Base-by-base conservation (phyloP, 1,284 basidiomycete species). In the Apiotrichum gamsii region DNA sequence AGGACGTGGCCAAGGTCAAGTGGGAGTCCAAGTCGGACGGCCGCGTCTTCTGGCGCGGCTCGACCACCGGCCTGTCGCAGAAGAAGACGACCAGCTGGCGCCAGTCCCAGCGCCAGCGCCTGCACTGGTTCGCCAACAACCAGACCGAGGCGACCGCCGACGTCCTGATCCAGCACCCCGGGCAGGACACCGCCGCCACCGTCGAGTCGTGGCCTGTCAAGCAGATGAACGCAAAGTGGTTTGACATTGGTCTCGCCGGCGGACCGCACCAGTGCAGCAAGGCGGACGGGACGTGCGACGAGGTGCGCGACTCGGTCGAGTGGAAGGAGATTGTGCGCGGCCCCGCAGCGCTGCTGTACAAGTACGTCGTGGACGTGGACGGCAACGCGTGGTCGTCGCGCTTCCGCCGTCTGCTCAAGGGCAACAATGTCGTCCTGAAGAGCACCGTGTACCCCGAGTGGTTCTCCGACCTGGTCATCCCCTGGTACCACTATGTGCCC, bases 331-430 rank as follows among this genome's bases (percentile, higher is more conserved):
- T 49, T 28, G 54, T 72, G 41, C 43, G 47, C 6, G 57, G 60
- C 28, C 53, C 64, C 36, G 59, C 59, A 18, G 43, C n/a, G 2
- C 44, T 20, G 36, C 54, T 55, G 58, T 72, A 69, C 59, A 70
- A 71, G 60, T 74, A 72, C 53, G 56, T 70, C 23, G 50, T 75
- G 24, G 74, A 76, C 48, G 64, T 75, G 10, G 74, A 76, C 49
- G 74, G 74, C 5, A 75, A 75, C 43, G 73, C 70, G 2, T 75
- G 72, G 74, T 65, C 62, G 44, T 69, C 67, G 34, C 56, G 71
- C 13, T 71, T 70, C 51, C 48, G 67, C 36, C 61, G 74, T 24
- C 44, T 72, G 29, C 49, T 74, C 28, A 45, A 52, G 2, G 53
- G 61, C 28, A 61, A 62, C 44, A 65, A 65, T 21, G 64, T 68